Percentiles rank a stretch among this genome's conserved stretches.
These are phyloP conservation scores for Dendrobium catenatum DNA, from an alignment of 106 monocot species.

Conservation along the genomic window DNA sequence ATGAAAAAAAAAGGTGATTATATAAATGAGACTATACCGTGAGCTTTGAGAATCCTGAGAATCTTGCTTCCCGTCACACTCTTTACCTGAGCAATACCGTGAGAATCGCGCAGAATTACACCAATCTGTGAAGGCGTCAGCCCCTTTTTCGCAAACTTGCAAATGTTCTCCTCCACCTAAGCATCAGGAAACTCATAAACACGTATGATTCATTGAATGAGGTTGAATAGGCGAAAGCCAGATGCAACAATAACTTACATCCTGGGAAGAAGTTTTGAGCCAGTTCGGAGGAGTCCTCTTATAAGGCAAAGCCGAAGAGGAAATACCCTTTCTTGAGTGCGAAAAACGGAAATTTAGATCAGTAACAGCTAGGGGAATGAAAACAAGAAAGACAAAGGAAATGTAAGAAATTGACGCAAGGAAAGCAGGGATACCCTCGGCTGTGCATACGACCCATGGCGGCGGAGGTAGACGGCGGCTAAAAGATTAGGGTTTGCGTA, in stretches of 20 bases:
- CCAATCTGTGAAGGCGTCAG: conserved; percentile 80
- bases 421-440: conserved; percentile 24
- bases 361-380: not conserved
- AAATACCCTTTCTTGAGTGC: conserved; percentile 55
- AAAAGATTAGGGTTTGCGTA: not conserved
- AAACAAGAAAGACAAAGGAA: not conserved
- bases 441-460: conserved; percentile 61
- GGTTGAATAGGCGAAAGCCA: not conserved
- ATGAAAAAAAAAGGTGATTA: not conserved
- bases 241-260: conserved; percentile 23
- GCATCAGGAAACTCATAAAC: not conserved
- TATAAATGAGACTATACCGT: conserved; percentile 26
- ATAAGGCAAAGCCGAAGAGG: conserved; percentile 67
- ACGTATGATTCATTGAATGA: not conserved
- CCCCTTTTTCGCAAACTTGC: conserved; percentile 82
- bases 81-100: conserved; percentile 83
- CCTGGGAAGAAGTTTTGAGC: conserved; percentile 59
- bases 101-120: conserved; percentile 75
- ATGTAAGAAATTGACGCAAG: too few relatives aligned
- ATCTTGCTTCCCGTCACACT: conserved; percentile 79
- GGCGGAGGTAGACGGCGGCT: conserved; percentile 7
- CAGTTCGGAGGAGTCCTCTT: conserved; percentile 75
- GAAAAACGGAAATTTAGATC: not conserved
- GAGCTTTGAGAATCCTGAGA: conserved; percentile 67
- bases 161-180: conserved; percentile 71